Evolutionary conservation across 139 green algal genomes (phyloP).

Genomic region (Prasinococcaceae sp.): DNA sequence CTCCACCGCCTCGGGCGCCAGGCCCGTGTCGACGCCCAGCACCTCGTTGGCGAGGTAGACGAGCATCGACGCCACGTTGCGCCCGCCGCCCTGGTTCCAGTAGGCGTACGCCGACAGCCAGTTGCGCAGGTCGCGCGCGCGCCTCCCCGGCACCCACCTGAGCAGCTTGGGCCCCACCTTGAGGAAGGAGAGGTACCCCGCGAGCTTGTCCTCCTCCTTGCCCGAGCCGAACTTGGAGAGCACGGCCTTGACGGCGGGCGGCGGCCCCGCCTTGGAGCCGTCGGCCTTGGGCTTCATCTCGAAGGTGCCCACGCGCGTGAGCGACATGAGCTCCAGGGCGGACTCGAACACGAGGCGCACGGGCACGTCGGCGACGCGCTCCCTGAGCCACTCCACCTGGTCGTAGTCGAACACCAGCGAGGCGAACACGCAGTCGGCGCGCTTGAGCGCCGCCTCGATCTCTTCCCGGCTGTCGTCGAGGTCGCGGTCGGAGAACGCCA

Average conservation of each 20-base stretch:
- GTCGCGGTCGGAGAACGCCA: conserved; percentile 7
- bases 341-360: conserved; percentile 87
- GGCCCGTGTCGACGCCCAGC: conserved; percentile 25
- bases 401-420: conserved; percentile 94
- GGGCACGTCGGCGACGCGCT: conserved; percentile 45
- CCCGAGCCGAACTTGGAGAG: conserved; percentile 48
- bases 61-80: conserved; percentile 78
- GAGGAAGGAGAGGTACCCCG: conserved; percentile 47
- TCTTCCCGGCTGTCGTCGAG: conserved; percentile 17
- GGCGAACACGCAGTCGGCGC: conserved; percentile 82
- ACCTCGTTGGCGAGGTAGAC: conserved; percentile 64
- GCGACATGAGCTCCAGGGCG: conserved; percentile 86
- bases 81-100: conserved; percentile 46
- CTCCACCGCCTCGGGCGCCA: background rate
- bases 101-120: conserved; percentile 79
- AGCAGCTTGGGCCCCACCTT: conserved; percentile 94
- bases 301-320: conserved; percentile 61
- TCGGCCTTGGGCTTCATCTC: conserved; percentile 35
- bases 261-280: conserved; percentile 65
- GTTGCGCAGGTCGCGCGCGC: conserved; percentile 71
- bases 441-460: conserved; percentile 57
- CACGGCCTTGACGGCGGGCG: conserved; percentile 79
- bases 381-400: conserved; percentile 81
- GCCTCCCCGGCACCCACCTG: conserved; percentile 77
- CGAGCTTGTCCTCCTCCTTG: conserved; percentile 88